Evolutionary conservation across 2,329 filamentous ascomycete genomes (phyloP).

Genomic region (Macrophomina tecta): DNA sequence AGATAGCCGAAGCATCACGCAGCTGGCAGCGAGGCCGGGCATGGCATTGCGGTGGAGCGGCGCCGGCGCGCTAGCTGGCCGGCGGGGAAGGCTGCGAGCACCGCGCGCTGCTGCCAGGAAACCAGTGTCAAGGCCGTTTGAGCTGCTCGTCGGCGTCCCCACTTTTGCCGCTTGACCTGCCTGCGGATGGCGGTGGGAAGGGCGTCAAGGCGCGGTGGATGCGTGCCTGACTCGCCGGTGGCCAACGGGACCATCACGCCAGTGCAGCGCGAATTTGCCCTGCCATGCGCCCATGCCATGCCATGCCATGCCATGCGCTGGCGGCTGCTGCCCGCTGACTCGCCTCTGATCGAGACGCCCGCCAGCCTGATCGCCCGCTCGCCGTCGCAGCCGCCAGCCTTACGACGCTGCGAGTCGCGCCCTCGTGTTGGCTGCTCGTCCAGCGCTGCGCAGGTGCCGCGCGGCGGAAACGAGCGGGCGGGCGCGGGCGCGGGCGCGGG

Average conservation of each 20-base stretch:
- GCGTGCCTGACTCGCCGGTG: constrained; percentile 25
- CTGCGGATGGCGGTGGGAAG: constrained; percentile 28
- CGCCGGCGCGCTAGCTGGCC: constrained; percentile 13
- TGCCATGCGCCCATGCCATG: too few species aligned
- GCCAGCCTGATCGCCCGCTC: background rate
- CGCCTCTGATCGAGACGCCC: background rate
- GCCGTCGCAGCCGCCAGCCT: constrained; percentile 15
- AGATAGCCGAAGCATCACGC: constrained; percentile 7
- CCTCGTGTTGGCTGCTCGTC: background rate
- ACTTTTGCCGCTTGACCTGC: constrained; percentile 29
- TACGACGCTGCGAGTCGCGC: constrained; percentile 5
- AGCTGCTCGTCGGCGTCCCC: constrained; percentile 10
- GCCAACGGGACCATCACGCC: constrained; percentile 24
- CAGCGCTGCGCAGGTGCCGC: background rate
- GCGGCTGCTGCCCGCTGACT: constrained; percentile 17
- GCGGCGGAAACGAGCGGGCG: background rate
- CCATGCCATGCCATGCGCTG: constrained; percentile 5
- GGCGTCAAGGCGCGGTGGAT: constrained; percentile 23
- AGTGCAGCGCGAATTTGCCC: constrained; percentile 23
- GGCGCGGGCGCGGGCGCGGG: background rate
- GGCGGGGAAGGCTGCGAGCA: constrained; percentile 17
- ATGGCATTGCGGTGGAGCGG: constrained; percentile 8
- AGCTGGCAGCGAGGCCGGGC: background rate
- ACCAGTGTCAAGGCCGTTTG: constrained; percentile 26
- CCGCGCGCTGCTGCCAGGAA: background rate